phyloP scores from a whole-genome alignment of 23 red algal genomes.

The Gracilaria domingensis region DNA sequence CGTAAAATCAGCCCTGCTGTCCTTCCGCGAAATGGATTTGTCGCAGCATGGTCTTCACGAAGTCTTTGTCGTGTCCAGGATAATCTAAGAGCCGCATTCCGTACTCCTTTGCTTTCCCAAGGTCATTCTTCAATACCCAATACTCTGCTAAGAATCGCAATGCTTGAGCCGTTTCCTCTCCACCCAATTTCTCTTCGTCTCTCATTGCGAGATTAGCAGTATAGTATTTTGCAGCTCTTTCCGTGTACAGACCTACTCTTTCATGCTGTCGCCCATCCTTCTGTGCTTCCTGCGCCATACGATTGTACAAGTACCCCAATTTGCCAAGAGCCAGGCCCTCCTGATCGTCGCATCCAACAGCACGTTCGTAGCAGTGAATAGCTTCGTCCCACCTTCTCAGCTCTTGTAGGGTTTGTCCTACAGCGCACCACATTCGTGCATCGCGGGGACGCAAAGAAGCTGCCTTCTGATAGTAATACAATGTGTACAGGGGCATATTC shows the following conservation, averaged over 20 bases:
- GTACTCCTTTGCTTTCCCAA: slow-evolving; percentile 57
- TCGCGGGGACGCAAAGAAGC: slow-evolving; percentile 90
- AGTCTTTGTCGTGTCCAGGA: slow-evolving; percentile 66
- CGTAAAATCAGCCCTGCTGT: neutral
- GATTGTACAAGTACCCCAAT: slow-evolving; percentile 68
- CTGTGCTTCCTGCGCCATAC: slow-evolving; percentile 56
- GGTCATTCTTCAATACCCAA: slow-evolving; percentile 7
- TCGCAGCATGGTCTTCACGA: slow-evolving; percentile 54
- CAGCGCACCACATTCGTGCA: slow-evolving; percentile 92
- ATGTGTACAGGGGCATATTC: slow-evolving; percentile 87
- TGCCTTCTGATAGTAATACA: slow-evolving; percentile 96
- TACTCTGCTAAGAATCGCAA: slow-evolving; percentile 61
- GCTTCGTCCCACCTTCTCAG: slow-evolving; percentile 76
- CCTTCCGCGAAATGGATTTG: slow-evolving; percentile 48
- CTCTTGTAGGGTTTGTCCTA: slow-evolving; percentile 86
- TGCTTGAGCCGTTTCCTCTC: slow-evolving; percentile 45
- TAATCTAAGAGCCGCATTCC: slow-evolving; percentile 60
- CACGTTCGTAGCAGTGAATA: slow-evolving; percentile 79
- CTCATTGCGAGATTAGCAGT: slow-evolving; percentile 48
- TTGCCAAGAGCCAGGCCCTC: slow-evolving; percentile 65
- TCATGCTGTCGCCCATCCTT: slow-evolving; percentile 60
- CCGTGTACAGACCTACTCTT: slow-evolving; percentile 39
- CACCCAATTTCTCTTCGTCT: slow-evolving; percentile 52
- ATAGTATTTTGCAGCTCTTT: slow-evolving; percentile 62
- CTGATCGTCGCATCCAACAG: slow-evolving; percentile 67